A percentile compares a stretch with the other conserved stretches of the same genome.
phyloP scores from a whole-genome alignment of 176 grass and related monocot species.

The Cenchrus americanus region DNA sequence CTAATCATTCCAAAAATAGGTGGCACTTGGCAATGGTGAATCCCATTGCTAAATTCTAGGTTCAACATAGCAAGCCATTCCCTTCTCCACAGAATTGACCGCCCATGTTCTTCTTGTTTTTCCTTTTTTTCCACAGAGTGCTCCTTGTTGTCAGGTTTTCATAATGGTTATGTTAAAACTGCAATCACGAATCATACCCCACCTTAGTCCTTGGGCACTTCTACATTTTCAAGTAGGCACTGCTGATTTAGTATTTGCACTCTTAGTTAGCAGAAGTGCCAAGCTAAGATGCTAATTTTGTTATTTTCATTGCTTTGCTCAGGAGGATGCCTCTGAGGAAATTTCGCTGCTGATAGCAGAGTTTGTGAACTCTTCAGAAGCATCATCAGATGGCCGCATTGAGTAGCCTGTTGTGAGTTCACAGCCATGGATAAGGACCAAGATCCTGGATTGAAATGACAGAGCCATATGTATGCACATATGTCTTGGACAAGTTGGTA shows the following conservation, averaged over 20 bases:
- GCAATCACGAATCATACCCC: background rate
- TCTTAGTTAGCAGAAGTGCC: background rate
- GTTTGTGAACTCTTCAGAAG: conserved; percentile 50
- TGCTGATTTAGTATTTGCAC: background rate
- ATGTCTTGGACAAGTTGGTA: background rate
- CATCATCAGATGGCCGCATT: background rate
- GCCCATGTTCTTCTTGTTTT: background rate
- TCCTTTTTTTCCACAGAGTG: background rate
- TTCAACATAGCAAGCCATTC: background rate
- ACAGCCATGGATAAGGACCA: conserved; percentile 29
- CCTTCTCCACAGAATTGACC: background rate
- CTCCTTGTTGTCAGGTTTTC: background rate
- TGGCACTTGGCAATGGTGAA: background rate
- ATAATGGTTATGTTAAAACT: background rate
- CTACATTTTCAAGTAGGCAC: background rate
- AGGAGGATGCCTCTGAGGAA: conserved; percentile 62
- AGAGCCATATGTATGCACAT: too few relatives aligned
- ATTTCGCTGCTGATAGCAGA: conserved; percentile 50
- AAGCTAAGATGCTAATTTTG: background rate
- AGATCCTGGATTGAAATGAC: conserved; percentile 18
- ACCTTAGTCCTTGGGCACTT: background rate
- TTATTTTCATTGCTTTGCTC: conserved; percentile 1
- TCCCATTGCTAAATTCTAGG: background rate
- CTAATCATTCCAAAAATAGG: conserved; percentile 20
- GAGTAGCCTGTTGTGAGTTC: conserved; percentile 17